phyloP scores from a whole-genome alignment of 2,329 filamentous ascomycete species.

The Phyllosticta ampelicida region DNA sequence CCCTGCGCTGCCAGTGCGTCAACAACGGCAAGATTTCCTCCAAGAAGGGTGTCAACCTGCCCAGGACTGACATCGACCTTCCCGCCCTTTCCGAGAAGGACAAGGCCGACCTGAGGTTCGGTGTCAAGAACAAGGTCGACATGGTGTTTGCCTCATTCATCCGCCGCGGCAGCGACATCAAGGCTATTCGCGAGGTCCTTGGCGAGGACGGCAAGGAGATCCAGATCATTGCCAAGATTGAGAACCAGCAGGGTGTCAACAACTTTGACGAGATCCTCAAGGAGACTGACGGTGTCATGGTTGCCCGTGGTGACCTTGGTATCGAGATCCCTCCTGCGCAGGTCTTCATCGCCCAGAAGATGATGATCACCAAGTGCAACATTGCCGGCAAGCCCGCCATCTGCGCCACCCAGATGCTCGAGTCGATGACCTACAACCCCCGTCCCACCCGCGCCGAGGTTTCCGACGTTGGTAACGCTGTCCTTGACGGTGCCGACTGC shows the following conservation, averaged over 20 bases:
- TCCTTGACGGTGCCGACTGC: slow-evolving; percentile 95
- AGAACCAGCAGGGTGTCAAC: slow-evolving; percentile 99
- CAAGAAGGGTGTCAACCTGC: slow-evolving; percentile 98
- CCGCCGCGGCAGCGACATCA: slow-evolving; percentile 85
- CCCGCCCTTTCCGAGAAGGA: slow-evolving; percentile 97
- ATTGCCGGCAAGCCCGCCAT: slow-evolving; percentile 97
- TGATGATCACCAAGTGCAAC: slow-evolving; percentile 99
- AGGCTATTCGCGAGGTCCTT: slow-evolving; percentile 80
- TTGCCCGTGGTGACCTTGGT: slow-evolving; percentile 94
- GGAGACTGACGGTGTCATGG: slow-evolving; percentile 98
- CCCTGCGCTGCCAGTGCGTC: slow-evolving; percentile 70
- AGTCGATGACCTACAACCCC: slow-evolving; percentile 99
- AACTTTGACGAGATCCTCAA: slow-evolving; percentile 96
- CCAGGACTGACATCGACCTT: slow-evolving; percentile 96
- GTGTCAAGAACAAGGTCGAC: slow-evolving; percentile 97
- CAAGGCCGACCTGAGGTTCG: slow-evolving; percentile 84
- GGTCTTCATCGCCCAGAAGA: slow-evolving; percentile 99
- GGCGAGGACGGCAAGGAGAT: slow-evolving; percentile 90
- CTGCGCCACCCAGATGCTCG: slow-evolving; percentile 98
- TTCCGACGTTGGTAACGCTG: slow-evolving; percentile 94
- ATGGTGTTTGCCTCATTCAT: slow-evolving; percentile 99
- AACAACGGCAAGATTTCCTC: slow-evolving; percentile 99
- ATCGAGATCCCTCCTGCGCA: slow-evolving; percentile 98
- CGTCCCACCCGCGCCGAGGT: slow-evolving; percentile 97
- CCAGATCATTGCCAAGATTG: slow-evolving; percentile 99